Evolutionary conservation across 768 basidiomycete genomes (phyloP), one percentile per base, ranked within the genome.

Genomic region (Neoboletus subvelutipes): DNA sequence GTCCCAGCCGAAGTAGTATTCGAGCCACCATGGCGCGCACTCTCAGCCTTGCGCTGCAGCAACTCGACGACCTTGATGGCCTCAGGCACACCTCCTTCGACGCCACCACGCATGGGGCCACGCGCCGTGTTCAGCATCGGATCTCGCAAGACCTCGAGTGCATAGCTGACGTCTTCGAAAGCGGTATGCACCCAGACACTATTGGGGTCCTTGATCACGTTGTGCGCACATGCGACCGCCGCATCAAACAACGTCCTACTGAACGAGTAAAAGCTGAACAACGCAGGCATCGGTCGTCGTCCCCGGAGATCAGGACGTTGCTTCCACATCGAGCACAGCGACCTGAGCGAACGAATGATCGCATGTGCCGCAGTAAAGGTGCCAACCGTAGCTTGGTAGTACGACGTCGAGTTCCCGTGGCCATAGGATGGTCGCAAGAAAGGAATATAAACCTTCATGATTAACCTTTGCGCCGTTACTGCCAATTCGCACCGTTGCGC

Each of bases 401-500:
- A 74, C 12, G 76, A 72, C 65, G 51, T 71, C 55, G 57, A 52
- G 63, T 61, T 54, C 52, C 66, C 51, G 53, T 65, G 50, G 37
- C 58, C 36, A 57, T 65, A 64, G 45, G 73, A 68, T 8, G 73
- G 73, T 15, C 77, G 74, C 57, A 90, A 70, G 70, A 90, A 88
- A 0, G 90, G 89, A n/a, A 83, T 66, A 66, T 86, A 90, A 7
- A 83, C 73, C 69, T 83, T 83, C 59, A 90, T 72, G 52, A 88
- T 75, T 51, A 91, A 67, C 39, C 82, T 72, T 60, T 88, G 78
- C 5, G 84, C 83, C 50, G 82, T 75, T 43, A 88, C 79, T 1
- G 79, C 77, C 48, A 90, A 71, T 60, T 88, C 84, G 71, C 81
- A 81, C 40, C 80, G 78, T 64, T 87, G 82, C 12, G 77, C 76